A percentile compares a stretch with the other conserved stretches of the same genome.
These are phyloP conservation scores for Termitomyces sp. DNA, from an alignment of 768 basidiomycete species.

Conservation along the genomic window DNA sequence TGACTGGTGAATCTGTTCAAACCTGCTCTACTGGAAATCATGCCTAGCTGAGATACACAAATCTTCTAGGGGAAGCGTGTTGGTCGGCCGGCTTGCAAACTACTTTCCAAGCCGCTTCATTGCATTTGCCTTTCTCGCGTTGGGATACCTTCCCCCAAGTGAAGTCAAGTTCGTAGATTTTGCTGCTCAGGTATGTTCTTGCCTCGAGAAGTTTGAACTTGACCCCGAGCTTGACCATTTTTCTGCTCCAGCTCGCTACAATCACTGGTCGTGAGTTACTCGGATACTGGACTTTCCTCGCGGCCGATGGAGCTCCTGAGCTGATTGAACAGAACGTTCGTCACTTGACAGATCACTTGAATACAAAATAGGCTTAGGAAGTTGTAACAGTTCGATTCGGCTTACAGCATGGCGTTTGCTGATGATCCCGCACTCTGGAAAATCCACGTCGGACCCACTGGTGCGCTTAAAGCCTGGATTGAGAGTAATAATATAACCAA, in stretches of 20 bases:
- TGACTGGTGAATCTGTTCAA: conserved; percentile 31
- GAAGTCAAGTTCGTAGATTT: conserved; percentile 7
- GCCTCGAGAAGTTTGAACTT: background rate
- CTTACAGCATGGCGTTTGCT: conserved; percentile 29
- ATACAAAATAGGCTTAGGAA: background rate
- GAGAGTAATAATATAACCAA: conserved; percentile 17
- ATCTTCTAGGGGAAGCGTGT: conserved; percentile 30
- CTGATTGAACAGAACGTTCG: conserved; percentile 35
- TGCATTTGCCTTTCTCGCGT: conserved; percentile 34
- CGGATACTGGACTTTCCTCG: conserved; percentile 36
- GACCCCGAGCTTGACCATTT: too few relatives aligned
- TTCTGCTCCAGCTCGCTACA: conserved; percentile 15
- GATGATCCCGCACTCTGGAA: conserved; percentile 24
- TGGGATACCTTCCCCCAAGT: conserved; percentile 30
- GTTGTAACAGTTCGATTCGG: conserved; percentile 31
- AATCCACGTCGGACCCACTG: conserved; percentile 21
- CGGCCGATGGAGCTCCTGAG: conserved; percentile 25
- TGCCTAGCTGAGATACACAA: background rate
- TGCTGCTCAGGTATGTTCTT: background rate
- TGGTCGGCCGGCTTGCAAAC: conserved; percentile 32
- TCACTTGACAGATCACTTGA: background rate
- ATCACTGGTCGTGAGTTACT: conserved; percentile 24
- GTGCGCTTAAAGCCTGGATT: conserved; percentile 26
- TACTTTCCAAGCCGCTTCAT: conserved; percentile 33
- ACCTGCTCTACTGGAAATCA: background rate